Base-by-base conservation (phyloP, 2,329 filamentous ascomycete species). In the Hypoxylon sp. region DNA sequence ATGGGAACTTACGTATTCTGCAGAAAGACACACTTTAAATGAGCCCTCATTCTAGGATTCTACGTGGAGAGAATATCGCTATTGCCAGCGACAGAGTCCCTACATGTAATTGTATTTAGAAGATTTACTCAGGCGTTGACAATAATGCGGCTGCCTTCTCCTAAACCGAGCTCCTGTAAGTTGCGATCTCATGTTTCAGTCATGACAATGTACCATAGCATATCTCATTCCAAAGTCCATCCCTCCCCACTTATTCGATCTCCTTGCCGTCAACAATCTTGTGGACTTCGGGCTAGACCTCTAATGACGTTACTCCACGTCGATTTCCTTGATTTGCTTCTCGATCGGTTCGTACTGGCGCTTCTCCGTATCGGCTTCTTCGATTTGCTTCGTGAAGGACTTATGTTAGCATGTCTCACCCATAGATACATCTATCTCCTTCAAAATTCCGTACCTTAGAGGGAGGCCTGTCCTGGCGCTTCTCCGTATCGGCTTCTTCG, bases 381-480 rank as follows among this genome's bases (percentile, higher is more conserved):
- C 12, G 20, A 22, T 45, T 22, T 45, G 18, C 20, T 45, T 26
- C 6, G 16, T 7, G 18, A 12, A 36, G 26, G 40, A 36, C 7
- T n/a, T 11, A 22, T 61, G 55, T 33, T 59, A 36, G 16, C 50
- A 45, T 22, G 30, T 61, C 26, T 46, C 30, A 6, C 14, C 14
- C 18, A 4, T 56, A 14, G 18, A 7, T 36, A 5, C 48, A 42
- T 28, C 33, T 46, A 48, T 14, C n/a, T n/a, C 12, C 18, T 26
- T 26, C 24, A 26, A 12, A n/a, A n/a, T n/a, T n/a, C n/a, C 50
- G 14, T 38, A 33, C 11, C 26, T 42, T 50, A 5, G 46, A 12
- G 6, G 33, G 32, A 20, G 61, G 45, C 7, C 32, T 44, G 11
- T 55, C 44, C 18, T 67, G 60, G 24, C 56, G 60, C 26, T 61